These are phyloP conservation scores for Arabis hirsuta DNA, from an alignment of 345 rosid genomes.

Conservation along the genomic window DNA sequence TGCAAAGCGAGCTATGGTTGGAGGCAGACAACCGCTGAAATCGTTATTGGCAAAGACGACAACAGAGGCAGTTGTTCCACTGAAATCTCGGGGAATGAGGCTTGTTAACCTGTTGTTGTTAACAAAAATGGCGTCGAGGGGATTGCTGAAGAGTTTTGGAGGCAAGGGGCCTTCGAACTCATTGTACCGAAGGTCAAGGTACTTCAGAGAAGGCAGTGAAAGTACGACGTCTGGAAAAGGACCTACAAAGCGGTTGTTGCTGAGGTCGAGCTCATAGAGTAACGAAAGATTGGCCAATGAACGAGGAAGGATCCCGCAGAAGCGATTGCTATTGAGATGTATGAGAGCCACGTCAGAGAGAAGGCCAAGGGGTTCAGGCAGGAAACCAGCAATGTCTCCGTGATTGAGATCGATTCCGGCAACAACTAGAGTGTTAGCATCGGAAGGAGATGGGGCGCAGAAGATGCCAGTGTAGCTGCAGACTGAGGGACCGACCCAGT, in stretches of 20 bases:
- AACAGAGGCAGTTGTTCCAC: constrained; percentile 61
- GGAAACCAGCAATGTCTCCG: constrained; percentile 77
- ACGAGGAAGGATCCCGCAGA: constrained; percentile 82
- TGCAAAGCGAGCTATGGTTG: constrained; percentile 68
- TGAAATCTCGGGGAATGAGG: constrained; percentile 48
- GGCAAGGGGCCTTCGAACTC: constrained; percentile 91
- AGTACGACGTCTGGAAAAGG: constrained; percentile 75
- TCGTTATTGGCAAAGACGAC: constrained; percentile 84
- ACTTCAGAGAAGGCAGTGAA: constrained; percentile 60
- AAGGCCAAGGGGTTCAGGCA: constrained; percentile 78
- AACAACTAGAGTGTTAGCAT: constrained; percentile 57
- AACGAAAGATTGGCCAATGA: constrained; percentile 63
- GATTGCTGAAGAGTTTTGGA: constrained; percentile 61
- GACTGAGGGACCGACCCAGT: constrained; percentile 78
- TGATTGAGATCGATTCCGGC: constrained; percentile 78
- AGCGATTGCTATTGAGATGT: constrained; percentile 81
- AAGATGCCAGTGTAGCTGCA: constrained; percentile 71
- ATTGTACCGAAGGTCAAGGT: constrained; percentile 77
- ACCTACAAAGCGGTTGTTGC: constrained; percentile 90
- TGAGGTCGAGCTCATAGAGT: constrained; percentile 82
- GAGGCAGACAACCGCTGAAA: constrained; percentile 79
- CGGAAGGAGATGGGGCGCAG: constrained; percentile 60
- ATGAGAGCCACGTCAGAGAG: constrained; percentile 74
- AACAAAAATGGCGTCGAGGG: constrained; percentile 80
- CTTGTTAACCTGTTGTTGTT: constrained; percentile 72